Percentiles rank a stretch among this genome's conserved stretches.
Conservation (phyloP, 768 basidiomycete genomes). For the Solioccasus polychromus region DNA sequence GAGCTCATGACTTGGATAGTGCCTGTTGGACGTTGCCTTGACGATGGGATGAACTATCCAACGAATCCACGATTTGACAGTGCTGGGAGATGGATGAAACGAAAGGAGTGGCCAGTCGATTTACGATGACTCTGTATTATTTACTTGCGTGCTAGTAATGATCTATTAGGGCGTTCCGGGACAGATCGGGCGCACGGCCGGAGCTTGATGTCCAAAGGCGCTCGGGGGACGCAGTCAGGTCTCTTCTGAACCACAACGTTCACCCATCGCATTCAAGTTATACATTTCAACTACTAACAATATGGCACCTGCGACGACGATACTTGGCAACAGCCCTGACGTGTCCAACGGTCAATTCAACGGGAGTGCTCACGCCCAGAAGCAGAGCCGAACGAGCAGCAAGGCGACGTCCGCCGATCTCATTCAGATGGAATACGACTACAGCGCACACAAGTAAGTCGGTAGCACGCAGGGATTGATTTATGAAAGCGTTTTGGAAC, state of each 20-base stretch:
- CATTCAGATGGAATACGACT: constrained; percentile 77
- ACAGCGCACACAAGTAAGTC: constrained; percentile 86
- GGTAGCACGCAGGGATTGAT: constrained; percentile 15
- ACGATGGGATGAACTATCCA: constrained; percentile 62
- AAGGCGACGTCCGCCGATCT: constrained; percentile 62
- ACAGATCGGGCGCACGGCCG: constrained; percentile 9
- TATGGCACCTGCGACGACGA: constrained; percentile 27
- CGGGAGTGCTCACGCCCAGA: constrained; percentile 6
- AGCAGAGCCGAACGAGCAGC: constrained; percentile 13
- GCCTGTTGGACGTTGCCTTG: constrained; percentile 49
- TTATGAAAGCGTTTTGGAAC: constrained; percentile 13
- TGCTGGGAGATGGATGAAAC: constrained; percentile 62
- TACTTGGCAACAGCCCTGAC: neutral
- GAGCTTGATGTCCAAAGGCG: constrained; percentile 23
- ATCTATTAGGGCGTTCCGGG: too few relatives aligned
- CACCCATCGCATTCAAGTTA: neutral
- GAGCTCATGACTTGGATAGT: constrained; percentile 27
- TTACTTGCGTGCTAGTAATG: constrained; percentile 1
- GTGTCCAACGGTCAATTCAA: constrained; percentile 15
- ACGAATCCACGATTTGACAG: constrained; percentile 72
- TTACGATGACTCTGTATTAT: constrained; percentile 43
- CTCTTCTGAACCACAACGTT: constrained; percentile 6
- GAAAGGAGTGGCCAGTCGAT: constrained; percentile 68
- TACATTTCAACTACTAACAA: neutral
- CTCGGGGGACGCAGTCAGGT: too few relatives aligned